Evolutionary conservation across 768 basidiomycete genomes (phyloP).

Genomic region (Crepidotus variabilis): DNA sequence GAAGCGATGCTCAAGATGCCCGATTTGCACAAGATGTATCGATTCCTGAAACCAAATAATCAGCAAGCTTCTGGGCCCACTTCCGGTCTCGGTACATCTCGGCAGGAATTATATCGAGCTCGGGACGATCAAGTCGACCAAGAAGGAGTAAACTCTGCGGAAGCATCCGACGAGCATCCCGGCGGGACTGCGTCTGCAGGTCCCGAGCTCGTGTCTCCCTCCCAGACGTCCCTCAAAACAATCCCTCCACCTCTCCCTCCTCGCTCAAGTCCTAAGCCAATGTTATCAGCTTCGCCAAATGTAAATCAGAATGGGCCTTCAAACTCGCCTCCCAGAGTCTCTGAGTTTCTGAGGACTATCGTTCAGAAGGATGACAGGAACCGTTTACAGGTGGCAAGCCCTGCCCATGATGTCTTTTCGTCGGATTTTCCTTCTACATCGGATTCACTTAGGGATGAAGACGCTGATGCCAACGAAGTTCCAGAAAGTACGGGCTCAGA

Average conservation of each 20-base stretch:
- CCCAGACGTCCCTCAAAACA: conserved; percentile 13
- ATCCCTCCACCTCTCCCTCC: conserved; percentile 36
- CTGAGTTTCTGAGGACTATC: conserved; percentile 28
- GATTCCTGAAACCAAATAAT: conserved; percentile 54
- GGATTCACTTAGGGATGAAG: not conserved
- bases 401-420: not conserved
- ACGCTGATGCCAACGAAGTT: not conserved
- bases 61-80: not conserved
- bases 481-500: not conserved
- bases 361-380: conserved; percentile 34
- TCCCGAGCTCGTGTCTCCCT: not conserved
- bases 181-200: not conserved
- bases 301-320: not conserved
- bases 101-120: not conserved
- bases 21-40: conserved; percentile 66
- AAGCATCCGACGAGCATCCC: not conserved
- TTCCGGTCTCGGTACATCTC: not conserved
- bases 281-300: not conserved
- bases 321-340: not conserved
- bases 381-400: not conserved
- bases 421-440: not conserved
- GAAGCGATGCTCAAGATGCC: conserved; percentile 46
- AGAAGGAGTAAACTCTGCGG: not conserved
- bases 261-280: not conserved
- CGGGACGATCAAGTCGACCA: not conserved